Evolutionary conservation across 2,329 filamentous ascomycete species (phyloP), one percentile per base, ranked within the genome.

Genomic region (Fusarium sarcochroum): DNA sequence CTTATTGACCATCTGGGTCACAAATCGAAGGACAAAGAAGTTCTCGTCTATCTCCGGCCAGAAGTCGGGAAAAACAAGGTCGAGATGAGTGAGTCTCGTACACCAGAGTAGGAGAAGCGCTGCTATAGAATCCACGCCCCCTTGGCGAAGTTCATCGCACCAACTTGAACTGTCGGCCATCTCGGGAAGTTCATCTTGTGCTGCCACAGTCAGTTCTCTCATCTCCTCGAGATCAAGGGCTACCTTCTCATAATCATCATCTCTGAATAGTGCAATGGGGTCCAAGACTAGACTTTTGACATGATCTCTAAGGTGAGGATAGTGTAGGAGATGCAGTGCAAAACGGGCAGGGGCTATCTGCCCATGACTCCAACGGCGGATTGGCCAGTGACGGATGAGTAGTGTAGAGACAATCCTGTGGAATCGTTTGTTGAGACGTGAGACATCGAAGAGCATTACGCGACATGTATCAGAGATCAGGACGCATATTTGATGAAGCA

Each of bases 41-140:
- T 20, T 5, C 8, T 20, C 34, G 9, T 35, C 9, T 7, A 17
- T 5, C 5, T 35, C 14, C 17, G 7, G 34, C 2, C 2, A 8
- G 34, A 35, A 35, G 6, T 11, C 4, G 3, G 37, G 10, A 4
- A 52, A 6, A 5, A 6, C 10, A 11, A 53, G 3, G 5, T 27
- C 20, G 0, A 48, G 41, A 2, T 13, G 25, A 6, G 25, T 17
- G 0, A 58, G 1, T 6, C 15, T 37, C 5, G 30, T 38, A 2
- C 49, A 44, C 2, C 25, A 1, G 11, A 18, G 8, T 0, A 57
- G 7, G 2, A 55, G 23, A 30, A 58, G 38, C 1, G 7, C 13
- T 6, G 5, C 6, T 21, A 11, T 14, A 1, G 37, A 5, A 2
- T 42, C 46, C 15, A 11, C 8, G 0, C 2, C 2, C 2, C 13